These are phyloP conservation scores for Rickenella mellea DNA, from an alignment of 768 basidiomycete genomes.

Conservation along the genomic window DNA sequence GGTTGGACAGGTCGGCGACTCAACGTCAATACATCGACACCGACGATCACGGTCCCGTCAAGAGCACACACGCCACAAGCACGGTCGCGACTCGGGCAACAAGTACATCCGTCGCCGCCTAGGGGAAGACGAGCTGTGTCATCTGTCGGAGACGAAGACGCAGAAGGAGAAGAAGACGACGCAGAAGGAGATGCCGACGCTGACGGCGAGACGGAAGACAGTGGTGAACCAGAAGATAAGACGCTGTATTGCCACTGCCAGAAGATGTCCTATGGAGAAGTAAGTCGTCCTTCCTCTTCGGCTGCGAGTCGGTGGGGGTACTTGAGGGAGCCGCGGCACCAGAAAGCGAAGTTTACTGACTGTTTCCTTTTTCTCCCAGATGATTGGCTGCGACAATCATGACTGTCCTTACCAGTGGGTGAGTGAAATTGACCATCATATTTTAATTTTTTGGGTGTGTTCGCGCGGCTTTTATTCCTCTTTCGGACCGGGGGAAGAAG, in stretches of 20 bases:
- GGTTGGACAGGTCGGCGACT: slow-evolving; percentile 7
- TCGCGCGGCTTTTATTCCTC: too few relatives aligned
- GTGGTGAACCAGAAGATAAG: slow-evolving; percentile 48
- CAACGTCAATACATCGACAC: slow-evolving; percentile 4
- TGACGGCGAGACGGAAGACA: slow-evolving; percentile 32
- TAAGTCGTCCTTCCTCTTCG: slow-evolving; percentile 12
- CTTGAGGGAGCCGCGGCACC: too few relatives aligned
- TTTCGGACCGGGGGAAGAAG: too few relatives aligned
- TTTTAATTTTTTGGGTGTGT: too few relatives aligned
- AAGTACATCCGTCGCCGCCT: slow-evolving; percentile 1
- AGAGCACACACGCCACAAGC: slow-evolving; percentile 1
- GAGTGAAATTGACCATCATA: slow-evolving; percentile 17
- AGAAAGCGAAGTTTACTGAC: too few relatives aligned
- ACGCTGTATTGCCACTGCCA: slow-evolving; percentile 38
- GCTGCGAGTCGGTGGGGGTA: slow-evolving; percentile 15
- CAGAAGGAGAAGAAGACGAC: slow-evolving; percentile 5
- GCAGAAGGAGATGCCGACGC: slow-evolving; percentile 11
- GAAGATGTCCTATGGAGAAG: slow-evolving; percentile 53
- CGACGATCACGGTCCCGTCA: slow-evolving; percentile 3
- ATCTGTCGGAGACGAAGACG: slow-evolving; percentile 15
- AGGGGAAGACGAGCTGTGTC: slow-evolving; percentile 5
- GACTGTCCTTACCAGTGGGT: slow-evolving; percentile 65
- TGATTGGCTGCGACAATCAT: slow-evolving; percentile 68
- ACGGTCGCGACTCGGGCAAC: slow-evolving; percentile 4
- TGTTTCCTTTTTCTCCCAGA: slow-evolving; percentile 48